These are phyloP conservation scores for Emmonsia crescens DNA, from an alignment of 2,329 filamentous ascomycete genomes.

Conservation along the genomic window DNA sequence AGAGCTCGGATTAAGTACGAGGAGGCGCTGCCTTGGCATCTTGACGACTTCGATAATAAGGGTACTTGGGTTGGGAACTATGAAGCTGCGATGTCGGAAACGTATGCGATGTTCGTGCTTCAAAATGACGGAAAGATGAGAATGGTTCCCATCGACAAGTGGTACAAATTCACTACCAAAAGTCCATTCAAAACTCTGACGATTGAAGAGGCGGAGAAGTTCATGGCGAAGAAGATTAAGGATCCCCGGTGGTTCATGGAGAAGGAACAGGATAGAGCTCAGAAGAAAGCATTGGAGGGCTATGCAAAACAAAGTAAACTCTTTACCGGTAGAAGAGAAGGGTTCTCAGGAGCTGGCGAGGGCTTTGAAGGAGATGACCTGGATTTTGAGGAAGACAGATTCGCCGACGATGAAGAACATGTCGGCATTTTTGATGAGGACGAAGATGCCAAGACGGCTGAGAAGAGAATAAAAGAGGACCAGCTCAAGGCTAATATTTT, in stretches of 20 bases:
- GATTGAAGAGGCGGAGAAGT: slow-evolving; percentile 74
- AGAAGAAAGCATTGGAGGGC: slow-evolving; percentile 50
- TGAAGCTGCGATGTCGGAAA: slow-evolving; percentile 74
- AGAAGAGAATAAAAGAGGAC: slow-evolving; percentile 63
- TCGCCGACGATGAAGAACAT: slow-evolving; percentile 81
- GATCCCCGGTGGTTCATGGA: slow-evolving; percentile 72
- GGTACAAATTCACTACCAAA: slow-evolving; percentile 57
- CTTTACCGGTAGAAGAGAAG: slow-evolving; percentile 35
- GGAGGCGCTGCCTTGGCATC: slow-evolving; percentile 89
- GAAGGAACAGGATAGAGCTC: slow-evolving; percentile 40
- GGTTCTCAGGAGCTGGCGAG: slow-evolving; percentile 35
- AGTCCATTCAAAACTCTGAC: slow-evolving; percentile 61
- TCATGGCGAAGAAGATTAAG: slow-evolving; percentile 67
- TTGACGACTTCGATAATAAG: slow-evolving; percentile 93
- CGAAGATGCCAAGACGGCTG: slow-evolving; percentile 63
- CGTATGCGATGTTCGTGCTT: slow-evolving; percentile 66
- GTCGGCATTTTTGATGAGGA: slow-evolving; percentile 70
- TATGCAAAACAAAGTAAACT: slow-evolving; percentile 39
- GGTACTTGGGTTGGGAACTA: slow-evolving; percentile 91
- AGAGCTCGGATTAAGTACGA: slow-evolving; percentile 64
- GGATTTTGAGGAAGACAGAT: slow-evolving; percentile 60
- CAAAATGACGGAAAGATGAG: slow-evolving; percentile 61
- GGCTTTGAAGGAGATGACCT: slow-evolving; percentile 53
- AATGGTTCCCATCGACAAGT: slow-evolving; percentile 89
- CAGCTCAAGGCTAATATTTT: slow-evolving; percentile 85